These are phyloP conservation scores for Xylariaceae sp. DNA, from an alignment of 2,329 filamentous ascomycete species.

Conservation along the genomic window DNA sequence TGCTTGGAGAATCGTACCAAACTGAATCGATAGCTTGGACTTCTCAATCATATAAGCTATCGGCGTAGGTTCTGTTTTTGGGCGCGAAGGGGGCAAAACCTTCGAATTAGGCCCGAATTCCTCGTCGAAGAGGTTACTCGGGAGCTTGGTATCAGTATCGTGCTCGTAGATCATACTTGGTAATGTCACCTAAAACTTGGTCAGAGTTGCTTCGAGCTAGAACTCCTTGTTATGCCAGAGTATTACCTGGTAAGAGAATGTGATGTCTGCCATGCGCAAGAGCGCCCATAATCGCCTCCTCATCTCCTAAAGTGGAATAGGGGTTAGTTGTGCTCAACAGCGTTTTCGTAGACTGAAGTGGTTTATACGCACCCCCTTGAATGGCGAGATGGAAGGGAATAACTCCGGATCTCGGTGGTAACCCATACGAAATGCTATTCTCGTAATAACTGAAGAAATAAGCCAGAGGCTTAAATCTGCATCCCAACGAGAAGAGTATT, in stretches of 20 bases:
- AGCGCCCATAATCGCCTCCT: slow-evolving; percentile 63
- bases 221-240: slow-evolving; percentile 30
- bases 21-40: slow-evolving; percentile 59
- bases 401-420: slow-evolving; percentile 74
- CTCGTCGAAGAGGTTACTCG: slow-evolving; percentile 75
- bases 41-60: slow-evolving; percentile 77
- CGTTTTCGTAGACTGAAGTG: not conserved
- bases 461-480: slow-evolving; percentile 64
- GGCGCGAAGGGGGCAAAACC: slow-evolving; percentile 60
- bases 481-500: slow-evolving; percentile 68
- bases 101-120: slow-evolving; percentile 68
- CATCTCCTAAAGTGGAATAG: slow-evolving; percentile 53
- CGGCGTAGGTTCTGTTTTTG: slow-evolving; percentile 65
- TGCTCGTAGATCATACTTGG: slow-evolving; percentile 66
- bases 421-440: slow-evolving; percentile 62
- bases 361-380: slow-evolving; percentile 54
- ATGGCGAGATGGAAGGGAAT: slow-evolving; percentile 66
- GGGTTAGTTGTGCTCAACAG: slow-evolving; percentile 14
- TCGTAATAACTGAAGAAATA: slow-evolving; percentile 50
- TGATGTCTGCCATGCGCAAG: slow-evolving; percentile 65
- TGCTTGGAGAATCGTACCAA: slow-evolving; percentile 66
- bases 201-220: not conserved
- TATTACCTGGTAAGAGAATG: slow-evolving; percentile 69
- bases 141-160: slow-evolving; percentile 69
- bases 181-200: slow-evolving; percentile 42